phyloP scores from a whole-genome alignment of 352 stramenopile species.

The Phytophthora melonis region DNA sequence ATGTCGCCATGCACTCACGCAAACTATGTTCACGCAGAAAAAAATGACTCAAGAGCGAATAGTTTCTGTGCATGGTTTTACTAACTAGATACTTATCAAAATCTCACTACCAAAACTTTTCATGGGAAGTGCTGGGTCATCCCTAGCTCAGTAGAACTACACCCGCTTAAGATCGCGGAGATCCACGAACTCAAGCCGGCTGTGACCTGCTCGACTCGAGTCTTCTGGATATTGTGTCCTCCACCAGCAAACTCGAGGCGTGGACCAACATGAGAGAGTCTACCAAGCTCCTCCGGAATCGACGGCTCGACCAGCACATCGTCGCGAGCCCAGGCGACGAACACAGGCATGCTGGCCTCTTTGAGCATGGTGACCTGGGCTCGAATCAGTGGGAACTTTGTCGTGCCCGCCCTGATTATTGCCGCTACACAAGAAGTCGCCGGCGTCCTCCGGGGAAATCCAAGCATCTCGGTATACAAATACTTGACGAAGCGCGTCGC shows the following conservation, averaged over 20 bases:
- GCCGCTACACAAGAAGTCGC: constrained; percentile 50
- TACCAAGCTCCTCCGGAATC: constrained; percentile 52
- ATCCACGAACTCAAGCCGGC: constrained; percentile 40
- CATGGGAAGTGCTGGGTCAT: constrained; percentile 35
- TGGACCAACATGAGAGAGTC: constrained; percentile 38
- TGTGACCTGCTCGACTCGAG: constrained; percentile 44
- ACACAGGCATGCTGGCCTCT: constrained; percentile 36
- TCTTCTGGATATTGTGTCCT: constrained; percentile 77
- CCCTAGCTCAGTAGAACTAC: constrained; percentile 18
- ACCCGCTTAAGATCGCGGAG: constrained; percentile 21
- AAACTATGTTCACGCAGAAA: background rate
- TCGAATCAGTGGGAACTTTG: constrained; percentile 51
- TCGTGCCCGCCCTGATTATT: constrained; percentile 51
- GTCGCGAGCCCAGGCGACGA: constrained; percentile 57
- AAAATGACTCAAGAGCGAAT: background rate
- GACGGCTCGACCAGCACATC: constrained; percentile 55
- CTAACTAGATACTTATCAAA: background rate
- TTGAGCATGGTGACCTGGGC: constrained; percentile 39
- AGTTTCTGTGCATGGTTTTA: background rate
- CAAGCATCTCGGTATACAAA: constrained; percentile 51
- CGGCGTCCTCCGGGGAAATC: constrained; percentile 41
- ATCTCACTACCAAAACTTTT: background rate
- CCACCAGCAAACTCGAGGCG: constrained; percentile 55
- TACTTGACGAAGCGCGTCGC: constrained; percentile 39
- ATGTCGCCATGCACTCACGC: too few relatives aligned